Evolutionary conservation across 495 filamentous ascomycete genomes (phyloP).

Genomic region (Astrothelium macrocarpum): DNA sequence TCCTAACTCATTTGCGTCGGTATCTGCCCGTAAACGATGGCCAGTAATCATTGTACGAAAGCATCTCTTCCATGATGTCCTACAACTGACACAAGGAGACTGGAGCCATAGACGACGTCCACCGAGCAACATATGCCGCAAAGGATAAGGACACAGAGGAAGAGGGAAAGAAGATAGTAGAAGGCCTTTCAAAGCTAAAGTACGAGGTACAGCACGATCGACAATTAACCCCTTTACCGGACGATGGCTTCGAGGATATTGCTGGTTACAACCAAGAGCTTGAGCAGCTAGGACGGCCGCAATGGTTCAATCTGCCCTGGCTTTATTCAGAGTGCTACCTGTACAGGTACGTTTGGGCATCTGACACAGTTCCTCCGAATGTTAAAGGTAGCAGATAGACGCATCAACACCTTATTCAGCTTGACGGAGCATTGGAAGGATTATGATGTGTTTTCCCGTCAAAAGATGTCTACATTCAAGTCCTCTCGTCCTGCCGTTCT

Average conservation of each 20-base stretch:
- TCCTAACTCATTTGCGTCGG: conserved; percentile 73
- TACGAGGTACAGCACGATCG: conserved; percentile 93
- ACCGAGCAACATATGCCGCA: conserved; percentile 57
- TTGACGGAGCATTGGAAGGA: conserved; percentile 75
- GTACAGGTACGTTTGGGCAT: conserved; percentile 49
- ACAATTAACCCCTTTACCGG: conserved; percentile 62
- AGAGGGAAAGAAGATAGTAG: conserved; percentile 81
- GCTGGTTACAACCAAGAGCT: conserved; percentile 79
- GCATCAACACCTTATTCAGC: conserved; percentile 65
- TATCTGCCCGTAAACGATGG: conserved; percentile 79
- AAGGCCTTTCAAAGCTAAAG: conserved; percentile 72
- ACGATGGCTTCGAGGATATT: conserved; percentile 74
- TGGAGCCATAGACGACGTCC: conserved; percentile 86
- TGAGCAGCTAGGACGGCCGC: conserved; percentile 58
- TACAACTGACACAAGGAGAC: conserved; percentile 49
- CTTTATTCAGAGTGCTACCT: conserved; percentile 91
- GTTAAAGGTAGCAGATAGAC: conserved; percentile 41
- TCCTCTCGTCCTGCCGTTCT: conserved; percentile 87
- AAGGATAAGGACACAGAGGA: conserved; percentile 52
- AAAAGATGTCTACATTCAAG: conserved; percentile 87
- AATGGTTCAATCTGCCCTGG: conserved; percentile 81
- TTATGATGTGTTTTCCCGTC: conserved; percentile 84
- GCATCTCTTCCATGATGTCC: neutral
- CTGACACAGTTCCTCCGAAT: neutral
- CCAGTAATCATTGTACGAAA: conserved; percentile 74